phyloP scores from a whole-genome alignment of 2,329 filamentous ascomycete genomes.

The Arthroderma sp. region DNA sequence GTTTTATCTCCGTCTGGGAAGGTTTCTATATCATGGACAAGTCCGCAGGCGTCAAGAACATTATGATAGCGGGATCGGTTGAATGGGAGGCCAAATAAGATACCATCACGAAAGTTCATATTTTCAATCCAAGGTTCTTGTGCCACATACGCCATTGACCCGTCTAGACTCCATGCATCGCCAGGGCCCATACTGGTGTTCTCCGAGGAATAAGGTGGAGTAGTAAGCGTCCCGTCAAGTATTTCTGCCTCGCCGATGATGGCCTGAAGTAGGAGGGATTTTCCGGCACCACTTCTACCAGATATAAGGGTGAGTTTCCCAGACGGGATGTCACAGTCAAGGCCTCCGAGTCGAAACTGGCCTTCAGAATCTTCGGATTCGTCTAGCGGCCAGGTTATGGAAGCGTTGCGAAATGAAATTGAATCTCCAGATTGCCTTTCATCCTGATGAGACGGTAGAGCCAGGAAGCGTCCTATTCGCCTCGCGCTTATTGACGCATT shows the following conservation, averaged over 20 bases:
- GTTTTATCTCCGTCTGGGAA: constrained; percentile 53
- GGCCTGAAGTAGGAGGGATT: not conserved
- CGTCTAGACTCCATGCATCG: not conserved
- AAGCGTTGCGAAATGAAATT: not conserved
- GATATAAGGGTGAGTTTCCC: not conserved
- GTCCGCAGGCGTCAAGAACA: constrained; percentile 52
- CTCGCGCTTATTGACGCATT: not conserved
- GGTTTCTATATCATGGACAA: constrained; percentile 47
- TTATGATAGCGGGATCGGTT: constrained; percentile 56
- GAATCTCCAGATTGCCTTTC: not conserved
- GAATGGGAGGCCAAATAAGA: constrained; percentile 51
- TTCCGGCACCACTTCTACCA: not conserved
- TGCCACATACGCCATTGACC: constrained; percentile 12
- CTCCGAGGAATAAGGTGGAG: not conserved
- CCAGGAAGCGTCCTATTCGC: not conserved
- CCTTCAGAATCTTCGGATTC: not conserved
- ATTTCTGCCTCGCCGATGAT: constrained; percentile 1
- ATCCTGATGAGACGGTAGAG: not conserved
- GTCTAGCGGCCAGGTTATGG: not conserved
- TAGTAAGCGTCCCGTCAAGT: not conserved
- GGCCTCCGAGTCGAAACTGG: not conserved
- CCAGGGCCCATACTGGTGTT: not conserved
- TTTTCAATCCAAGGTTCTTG: constrained; percentile 57
- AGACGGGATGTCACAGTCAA: not conserved
- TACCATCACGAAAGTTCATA: constrained; percentile 57